A percentile compares a stretch with the other conserved stretches of the same genome.
phyloP scores from a whole-genome alignment of 371 early-diverging fungal species.

The Mucor piriformis region DNA sequence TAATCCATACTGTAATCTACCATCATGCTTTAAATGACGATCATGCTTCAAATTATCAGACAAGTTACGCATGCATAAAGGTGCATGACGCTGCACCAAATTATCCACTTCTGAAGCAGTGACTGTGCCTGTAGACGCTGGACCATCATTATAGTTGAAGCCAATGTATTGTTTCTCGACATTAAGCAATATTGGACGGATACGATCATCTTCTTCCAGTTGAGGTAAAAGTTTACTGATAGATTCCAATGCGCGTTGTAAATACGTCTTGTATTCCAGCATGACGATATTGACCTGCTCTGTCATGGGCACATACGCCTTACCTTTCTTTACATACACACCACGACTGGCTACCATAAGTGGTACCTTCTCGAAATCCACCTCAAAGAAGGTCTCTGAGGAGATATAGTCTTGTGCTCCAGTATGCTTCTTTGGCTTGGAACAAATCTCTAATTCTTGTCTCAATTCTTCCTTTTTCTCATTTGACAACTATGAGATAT shows the following conservation, averaged over 20 bases:
- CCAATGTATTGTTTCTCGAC: constrained; percentile 85
- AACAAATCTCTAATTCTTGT: constrained; percentile 14
- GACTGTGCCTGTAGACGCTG: constrained; percentile 53
- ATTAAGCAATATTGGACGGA: constrained; percentile 85
- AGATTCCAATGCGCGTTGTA: constrained; percentile 32
- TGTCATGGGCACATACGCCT: constrained; percentile 82
- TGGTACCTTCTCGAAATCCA: constrained; percentile 86
- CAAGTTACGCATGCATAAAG: constrained; percentile 91
- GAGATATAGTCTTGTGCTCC: constrained; percentile 27
- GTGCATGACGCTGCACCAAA: constrained; percentile 72
- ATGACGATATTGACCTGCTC: constrained; percentile 79
- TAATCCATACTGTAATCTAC: constrained; percentile 90
- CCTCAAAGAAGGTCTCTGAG: constrained; percentile 61
- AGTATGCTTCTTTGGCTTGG: not conserved
- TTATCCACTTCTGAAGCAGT: constrained; percentile 67
- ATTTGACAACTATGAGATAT: constrained; percentile 6
- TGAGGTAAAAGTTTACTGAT: constrained; percentile 77
- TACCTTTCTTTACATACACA: constrained; percentile 77
- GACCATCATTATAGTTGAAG: constrained; percentile 52
- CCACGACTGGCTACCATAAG: constrained; percentile 73
- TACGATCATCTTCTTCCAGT: constrained; percentile 93
- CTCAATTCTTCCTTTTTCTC: constrained; percentile 26
- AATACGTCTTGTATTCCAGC: constrained; percentile 71
- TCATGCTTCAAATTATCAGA: constrained; percentile 71
- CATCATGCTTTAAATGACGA: constrained; percentile 86